These are phyloP conservation scores for Monosporascus sp. DNA, from an alignment of 2,329 filamentous ascomycete genomes.

Conservation along the genomic window DNA sequence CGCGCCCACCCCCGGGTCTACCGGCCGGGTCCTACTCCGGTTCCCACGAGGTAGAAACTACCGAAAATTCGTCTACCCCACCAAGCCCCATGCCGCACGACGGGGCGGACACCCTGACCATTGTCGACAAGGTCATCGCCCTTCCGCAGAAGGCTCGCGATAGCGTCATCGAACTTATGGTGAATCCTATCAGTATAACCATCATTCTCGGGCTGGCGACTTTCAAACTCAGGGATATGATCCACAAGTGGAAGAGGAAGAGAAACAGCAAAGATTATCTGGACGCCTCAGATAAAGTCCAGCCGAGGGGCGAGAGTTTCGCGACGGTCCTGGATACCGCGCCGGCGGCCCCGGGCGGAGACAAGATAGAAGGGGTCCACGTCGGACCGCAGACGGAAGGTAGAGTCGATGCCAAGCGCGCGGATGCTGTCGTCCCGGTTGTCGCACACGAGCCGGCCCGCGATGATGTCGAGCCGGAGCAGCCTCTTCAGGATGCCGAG, in stretches of 20 bases:
- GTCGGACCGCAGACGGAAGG: background rate
- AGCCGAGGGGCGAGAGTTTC: background rate
- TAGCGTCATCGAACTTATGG: slow-evolving; percentile 48
- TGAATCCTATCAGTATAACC: slow-evolving; percentile 22
- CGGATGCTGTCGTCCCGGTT: slow-evolving; percentile 10
- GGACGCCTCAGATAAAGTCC: background rate
- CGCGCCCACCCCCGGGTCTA: slow-evolving; percentile 32
- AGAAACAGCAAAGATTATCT: slow-evolving; percentile 3
- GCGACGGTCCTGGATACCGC: background rate
- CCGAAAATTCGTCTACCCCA: slow-evolving; percentile 29
- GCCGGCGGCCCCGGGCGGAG: background rate
- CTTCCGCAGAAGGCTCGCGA: slow-evolving; percentile 46
- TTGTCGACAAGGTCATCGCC: slow-evolving; percentile 46
- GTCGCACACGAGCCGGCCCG: slow-evolving; percentile 12
- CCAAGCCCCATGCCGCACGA: slow-evolving; percentile 21
- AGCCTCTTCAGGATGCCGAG: slow-evolving; percentile 21
- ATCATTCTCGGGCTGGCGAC: slow-evolving; percentile 35
- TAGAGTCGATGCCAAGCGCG: slow-evolving; percentile 8
- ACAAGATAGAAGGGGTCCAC: background rate
- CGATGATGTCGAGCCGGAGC: slow-evolving; percentile 12
- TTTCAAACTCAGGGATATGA: slow-evolving; percentile 40
- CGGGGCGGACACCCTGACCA: slow-evolving; percentile 32
- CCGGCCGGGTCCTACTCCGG: slow-evolving; percentile 17
- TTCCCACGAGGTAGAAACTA: slow-evolving; percentile 9
- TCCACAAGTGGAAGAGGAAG: slow-evolving; percentile 12